A percentile compares a stretch with the other conserved stretches of the same genome.
Conservation (phyloP, 78 protist species). For the Dictyostelium capitatum region DNA sequence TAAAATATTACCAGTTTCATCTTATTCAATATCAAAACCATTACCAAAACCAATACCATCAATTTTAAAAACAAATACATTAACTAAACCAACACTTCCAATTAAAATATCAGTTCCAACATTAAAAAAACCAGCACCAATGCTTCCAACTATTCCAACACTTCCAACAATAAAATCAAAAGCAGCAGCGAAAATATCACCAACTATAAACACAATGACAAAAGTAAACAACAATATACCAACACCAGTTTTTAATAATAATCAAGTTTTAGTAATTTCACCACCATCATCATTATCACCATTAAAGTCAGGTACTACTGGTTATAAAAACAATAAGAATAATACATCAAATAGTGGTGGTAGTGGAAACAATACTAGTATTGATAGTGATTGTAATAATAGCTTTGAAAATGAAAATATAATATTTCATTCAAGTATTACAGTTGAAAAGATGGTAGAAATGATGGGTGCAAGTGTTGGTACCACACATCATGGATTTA, state of each 20-base stretch:
- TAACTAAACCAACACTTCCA: not conserved
- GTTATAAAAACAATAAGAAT: not conserved
- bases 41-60: not conserved
- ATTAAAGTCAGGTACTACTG: not conserved
- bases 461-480: not conserved
- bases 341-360: not conserved
- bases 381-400: not conserved
- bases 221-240: not conserved
- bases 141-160: too few relatives aligned
- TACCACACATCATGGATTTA: not conserved
- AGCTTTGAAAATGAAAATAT: not conserved
- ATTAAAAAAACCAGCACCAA: not conserved
- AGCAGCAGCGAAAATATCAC: not conserved
- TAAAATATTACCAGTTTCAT: not conserved
- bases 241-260: not conserved
- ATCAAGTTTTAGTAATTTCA: not conserved
- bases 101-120: not conserved
- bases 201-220: not conserved
- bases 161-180: not conserved
- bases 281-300: conserved; percentile 4
- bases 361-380: not conserved
- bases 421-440: not conserved
- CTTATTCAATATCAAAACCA: not conserved
- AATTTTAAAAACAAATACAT: not conserved
- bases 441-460: not conserved